phyloP scores from a whole-genome alignment of 306 rosid species.

The Arachis hypogaea region DNA sequence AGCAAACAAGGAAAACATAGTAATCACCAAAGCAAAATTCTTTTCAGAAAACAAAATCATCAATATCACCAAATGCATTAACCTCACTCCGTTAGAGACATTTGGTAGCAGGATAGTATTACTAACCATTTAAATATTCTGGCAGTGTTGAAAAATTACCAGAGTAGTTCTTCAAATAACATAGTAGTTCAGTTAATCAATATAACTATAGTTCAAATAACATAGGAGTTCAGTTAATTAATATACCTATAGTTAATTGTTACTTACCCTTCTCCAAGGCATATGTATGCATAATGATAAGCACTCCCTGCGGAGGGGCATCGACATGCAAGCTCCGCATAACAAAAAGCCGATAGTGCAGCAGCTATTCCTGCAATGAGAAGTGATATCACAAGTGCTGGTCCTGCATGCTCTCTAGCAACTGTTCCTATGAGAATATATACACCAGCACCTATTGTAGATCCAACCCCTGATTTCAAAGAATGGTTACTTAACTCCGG shows the following conservation, averaged over 20 bases:
- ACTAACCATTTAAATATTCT: constrained; percentile 2
- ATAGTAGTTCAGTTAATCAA: constrained; percentile 11
- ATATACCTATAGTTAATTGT: too few species aligned
- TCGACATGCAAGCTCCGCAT: constrained; percentile 95
- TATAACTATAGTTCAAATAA: constrained; percentile 7
- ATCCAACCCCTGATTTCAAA: constrained; percentile 76
- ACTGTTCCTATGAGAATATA: constrained; percentile 97
- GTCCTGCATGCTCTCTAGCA: constrained; percentile 93
- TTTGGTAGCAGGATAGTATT: constrained; percentile 17
- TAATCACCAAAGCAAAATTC: constrained; percentile 3
- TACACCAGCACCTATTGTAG: constrained; percentile 97
- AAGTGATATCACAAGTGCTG: constrained; percentile 80
- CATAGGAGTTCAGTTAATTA: constrained; percentile 1
- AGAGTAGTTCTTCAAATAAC: constrained; percentile 20
- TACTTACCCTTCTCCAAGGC: constrained; percentile 90
- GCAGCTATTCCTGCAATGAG: constrained; percentile 88
- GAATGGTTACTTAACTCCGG: constrained; percentile 17
- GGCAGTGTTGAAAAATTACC: not conserved
- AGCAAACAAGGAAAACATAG: not conserved
- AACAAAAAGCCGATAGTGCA: constrained; percentile 90
- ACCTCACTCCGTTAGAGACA: constrained; percentile 4
- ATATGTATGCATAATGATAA: constrained; percentile 87
- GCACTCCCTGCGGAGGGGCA: constrained; percentile 99
- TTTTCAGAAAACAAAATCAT: constrained; percentile 10
- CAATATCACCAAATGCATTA: not conserved